phyloP scores from a whole-genome alignment of 1,139 yeast species.

The Torulaspora globosa region DNA sequence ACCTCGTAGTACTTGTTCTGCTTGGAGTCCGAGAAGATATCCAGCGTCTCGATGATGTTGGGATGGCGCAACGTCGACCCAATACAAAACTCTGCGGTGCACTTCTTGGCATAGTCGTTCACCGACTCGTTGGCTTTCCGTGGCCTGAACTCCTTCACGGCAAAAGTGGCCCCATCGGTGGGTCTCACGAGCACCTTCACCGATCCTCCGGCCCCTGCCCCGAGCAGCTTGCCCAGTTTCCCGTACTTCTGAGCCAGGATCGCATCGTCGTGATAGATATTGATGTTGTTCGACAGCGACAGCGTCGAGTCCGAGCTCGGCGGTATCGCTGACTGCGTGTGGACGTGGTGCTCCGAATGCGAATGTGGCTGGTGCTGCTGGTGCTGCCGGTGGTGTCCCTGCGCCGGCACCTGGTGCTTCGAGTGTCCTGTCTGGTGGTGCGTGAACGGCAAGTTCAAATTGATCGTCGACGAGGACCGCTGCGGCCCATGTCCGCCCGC shows the following conservation, averaged over 20 bases:
- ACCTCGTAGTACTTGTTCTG: constrained; percentile 88
- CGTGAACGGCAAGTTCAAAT: constrained; percentile 9
- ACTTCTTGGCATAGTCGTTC: constrained; percentile 89
- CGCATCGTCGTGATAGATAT: constrained; percentile 53
- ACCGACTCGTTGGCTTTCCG: constrained; percentile 76
- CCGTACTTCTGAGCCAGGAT: constrained; percentile 80
- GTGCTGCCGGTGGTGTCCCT: constrained; percentile 8
- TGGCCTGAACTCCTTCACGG: constrained; percentile 93
- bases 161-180: constrained; percentile 79
- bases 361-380: constrained; percentile 16
- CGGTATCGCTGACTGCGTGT: constrained; percentile 38
- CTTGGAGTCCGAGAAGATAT: constrained; percentile 62
- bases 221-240: constrained; percentile 81
- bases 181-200: constrained; percentile 82
- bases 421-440: constrained; percentile 6
- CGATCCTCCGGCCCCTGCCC: constrained; percentile 98
- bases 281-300: constrained; percentile 35
- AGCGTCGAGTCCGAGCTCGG: constrained; percentile 37
- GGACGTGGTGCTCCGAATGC: constrained; percentile 28
- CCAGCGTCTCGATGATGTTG: constrained; percentile 88
- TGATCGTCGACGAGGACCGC: constrained; percentile 17
- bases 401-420: constrained; percentile 26
- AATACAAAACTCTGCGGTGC: constrained; percentile 95
- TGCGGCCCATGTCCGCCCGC: constrained; percentile 22
- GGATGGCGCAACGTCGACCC: constrained; percentile 95